Evolutionary conservation across 495 filamentous ascomycete genomes (phyloP).

Genomic region (Hypoxylon fuscum): DNA sequence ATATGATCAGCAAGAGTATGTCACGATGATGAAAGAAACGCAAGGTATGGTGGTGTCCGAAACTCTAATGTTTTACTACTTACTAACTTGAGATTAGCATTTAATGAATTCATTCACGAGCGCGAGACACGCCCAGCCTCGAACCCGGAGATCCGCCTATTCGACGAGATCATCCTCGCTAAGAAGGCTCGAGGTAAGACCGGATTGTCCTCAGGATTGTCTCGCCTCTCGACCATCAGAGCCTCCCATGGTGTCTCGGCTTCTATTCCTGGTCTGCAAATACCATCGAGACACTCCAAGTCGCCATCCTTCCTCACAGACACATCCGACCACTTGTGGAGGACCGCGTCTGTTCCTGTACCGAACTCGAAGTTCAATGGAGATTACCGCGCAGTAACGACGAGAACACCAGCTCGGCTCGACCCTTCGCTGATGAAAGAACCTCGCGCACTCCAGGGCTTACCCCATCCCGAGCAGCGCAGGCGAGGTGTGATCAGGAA

Average conservation of each 20-base stretch:
- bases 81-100: constrained; percentile 62
- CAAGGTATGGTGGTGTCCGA: constrained; percentile 71
- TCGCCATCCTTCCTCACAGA: constrained; percentile 80
- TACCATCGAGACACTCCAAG: constrained; percentile 51
- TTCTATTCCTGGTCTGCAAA: constrained; percentile 35
- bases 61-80: neutral
- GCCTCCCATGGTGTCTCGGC: constrained; percentile 54
- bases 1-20: constrained; percentile 89
- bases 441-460: constrained; percentile 77
- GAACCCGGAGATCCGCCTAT: constrained; percentile 78
- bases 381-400: constrained; percentile 66
- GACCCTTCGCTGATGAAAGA: constrained; percentile 90
- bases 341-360: constrained; percentile 82
- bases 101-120: constrained; percentile 97
- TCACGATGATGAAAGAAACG: constrained; percentile 86
- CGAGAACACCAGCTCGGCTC: constrained; percentile 76
- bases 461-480: constrained; percentile 71
- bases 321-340: constrained; percentile 91
- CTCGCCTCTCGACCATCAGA: constrained; percentile 61
- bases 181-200: constrained; percentile 86
- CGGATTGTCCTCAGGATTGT: constrained; percentile 59
- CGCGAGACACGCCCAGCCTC: constrained; percentile 71
- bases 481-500: constrained; percentile 69
- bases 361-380: constrained; percentile 76
- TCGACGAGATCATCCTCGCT: constrained; percentile 94